Evolutionary conservation across 495 filamentous ascomycete genomes (phyloP).

Genomic region (Podospora tetraspora): DNA sequence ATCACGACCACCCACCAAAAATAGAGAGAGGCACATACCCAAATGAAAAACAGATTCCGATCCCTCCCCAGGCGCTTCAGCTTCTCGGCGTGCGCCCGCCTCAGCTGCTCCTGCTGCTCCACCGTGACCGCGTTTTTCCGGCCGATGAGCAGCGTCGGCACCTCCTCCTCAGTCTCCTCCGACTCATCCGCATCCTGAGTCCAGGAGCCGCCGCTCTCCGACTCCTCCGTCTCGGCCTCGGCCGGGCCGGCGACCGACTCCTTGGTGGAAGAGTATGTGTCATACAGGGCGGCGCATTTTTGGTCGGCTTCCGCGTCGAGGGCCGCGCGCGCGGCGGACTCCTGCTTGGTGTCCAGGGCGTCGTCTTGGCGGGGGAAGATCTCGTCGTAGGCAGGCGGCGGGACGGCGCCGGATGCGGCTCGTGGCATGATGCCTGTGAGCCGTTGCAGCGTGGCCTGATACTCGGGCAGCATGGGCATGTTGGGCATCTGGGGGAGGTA

Average conservation of each 20-base stretch:
- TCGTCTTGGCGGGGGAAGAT: constrained; percentile 53
- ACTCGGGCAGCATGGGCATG: constrained; percentile 59
- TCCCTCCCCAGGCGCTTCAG: constrained; percentile 71
- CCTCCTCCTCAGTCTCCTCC: constrained; percentile 11
- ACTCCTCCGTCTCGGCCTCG: constrained; percentile 12
- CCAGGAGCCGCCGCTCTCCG: neutral
- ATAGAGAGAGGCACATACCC: constrained; percentile 50
- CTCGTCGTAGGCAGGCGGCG: constrained; percentile 76
- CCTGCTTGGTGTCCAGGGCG: constrained; percentile 54
- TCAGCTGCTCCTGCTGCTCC: constrained; percentile 68
- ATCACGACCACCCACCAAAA: neutral
- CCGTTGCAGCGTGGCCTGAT: constrained; percentile 65
- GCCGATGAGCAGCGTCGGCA: constrained; percentile 47
- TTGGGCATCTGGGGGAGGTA: constrained; percentile 30
- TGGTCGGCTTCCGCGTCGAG: constrained; percentile 61
- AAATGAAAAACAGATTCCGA: constrained; percentile 77
- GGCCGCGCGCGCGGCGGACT: constrained; percentile 54
- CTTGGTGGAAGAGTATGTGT: constrained; percentile 24
- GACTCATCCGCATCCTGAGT: neutral
- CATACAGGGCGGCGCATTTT: constrained; percentile 58
- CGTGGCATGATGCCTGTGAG: constrained; percentile 66
- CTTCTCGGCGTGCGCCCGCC: constrained; percentile 65
- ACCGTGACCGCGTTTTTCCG: constrained; percentile 53
- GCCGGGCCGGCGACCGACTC: neutral
- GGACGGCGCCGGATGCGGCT: constrained; percentile 24